Base-by-base conservation (phyloP, 2,329 filamentous ascomycete genomes). In the Cladosporium sp. region DNA sequence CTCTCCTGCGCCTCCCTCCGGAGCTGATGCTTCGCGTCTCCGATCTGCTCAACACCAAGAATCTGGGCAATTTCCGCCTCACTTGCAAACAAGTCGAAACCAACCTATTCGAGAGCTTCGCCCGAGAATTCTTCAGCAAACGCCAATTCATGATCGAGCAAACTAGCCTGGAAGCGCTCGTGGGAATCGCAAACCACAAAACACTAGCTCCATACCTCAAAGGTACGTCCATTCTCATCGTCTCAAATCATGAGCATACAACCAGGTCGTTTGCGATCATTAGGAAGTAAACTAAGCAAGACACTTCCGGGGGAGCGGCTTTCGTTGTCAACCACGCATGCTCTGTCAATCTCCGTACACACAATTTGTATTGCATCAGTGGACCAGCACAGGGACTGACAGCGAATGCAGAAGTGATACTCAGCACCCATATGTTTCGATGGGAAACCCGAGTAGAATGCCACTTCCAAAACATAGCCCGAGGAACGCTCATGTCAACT, bases 81-180 rank as follows among this genome's bases (percentile, higher is more conserved):
- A 72, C 73, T 2, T 83, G 80, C 68, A 79, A 75, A 49, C 62
- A 69, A 15, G 60, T 82, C 11, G 81, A 85, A 60, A 65, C 66
- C 16, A 67, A 70, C 1, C 68, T 84, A 11, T 79, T 79, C 63
- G 69, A 73, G 42, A 70, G 70, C 29, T 86, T 85, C 57, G 71
- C 76, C 22, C 69, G 69, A 19, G 81, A 84, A 55, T 86, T 83
- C 70, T 86, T 87, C 66, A 72, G 69, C 43, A 81, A 80, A 62
- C 79, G 78, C 58, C 82, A 85, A 59, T 86, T 85, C 65, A 82
- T 84, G 77, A 60, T 84, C 48, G 76, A 75, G 1, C 69, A 78
- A 29, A 66, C 72, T 56, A 85, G 82, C 57, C 67, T 85, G 8
- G 71, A 77, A 46, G 70, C 75, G 0, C 69, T 84, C 12, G 49